A percentile compares a stretch with the other conserved stretches of the same genome.
Evolutionary conservation across 192 early-diverging fungal genomes (phyloP).

Genomic region (Gamsiella multidivaricata): DNA sequence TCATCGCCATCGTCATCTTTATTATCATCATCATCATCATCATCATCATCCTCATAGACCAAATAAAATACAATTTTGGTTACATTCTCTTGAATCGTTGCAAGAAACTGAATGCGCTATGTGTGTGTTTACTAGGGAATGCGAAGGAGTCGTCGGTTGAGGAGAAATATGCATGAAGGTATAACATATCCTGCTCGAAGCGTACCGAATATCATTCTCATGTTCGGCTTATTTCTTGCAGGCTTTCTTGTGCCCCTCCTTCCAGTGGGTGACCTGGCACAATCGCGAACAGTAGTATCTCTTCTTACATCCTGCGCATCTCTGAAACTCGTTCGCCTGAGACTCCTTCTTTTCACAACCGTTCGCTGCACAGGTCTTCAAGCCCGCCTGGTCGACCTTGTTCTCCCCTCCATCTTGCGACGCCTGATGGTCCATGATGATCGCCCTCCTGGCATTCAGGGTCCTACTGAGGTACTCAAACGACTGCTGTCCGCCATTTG

Average conservation of each 20-base stretch:
- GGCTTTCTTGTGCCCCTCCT: constrained; percentile 56
- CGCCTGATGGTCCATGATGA: constrained; percentile 52
- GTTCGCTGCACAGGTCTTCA: constrained; percentile 52
- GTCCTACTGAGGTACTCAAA: constrained; percentile 58
- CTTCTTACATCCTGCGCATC: constrained; percentile 62
- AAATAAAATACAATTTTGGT: background rate
- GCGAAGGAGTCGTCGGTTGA: background rate
- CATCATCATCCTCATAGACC: background rate
- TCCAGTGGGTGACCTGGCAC: constrained; percentile 66
- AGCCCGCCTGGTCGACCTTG: constrained; percentile 16
- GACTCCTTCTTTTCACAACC: constrained; percentile 58
- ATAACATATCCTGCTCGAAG: too few species aligned
- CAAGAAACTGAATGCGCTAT: too few species aligned
- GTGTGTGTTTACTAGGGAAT: too few species aligned
- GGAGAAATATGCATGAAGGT: too few species aligned
- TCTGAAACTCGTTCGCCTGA: constrained; percentile 56
- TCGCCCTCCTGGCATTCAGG: constrained; percentile 49
- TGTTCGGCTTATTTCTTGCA: constrained; percentile 54
- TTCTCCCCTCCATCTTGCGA: constrained; percentile 36
- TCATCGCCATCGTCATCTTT: background rate
- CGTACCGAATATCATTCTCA: too few species aligned
- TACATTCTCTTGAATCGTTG: constrained; percentile 1
- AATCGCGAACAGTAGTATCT: constrained; percentile 62
- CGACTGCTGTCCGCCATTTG: constrained; percentile 57
- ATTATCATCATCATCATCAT: background rate